Evolutionary conservation across 2,329 filamentous ascomycete species (phyloP).

Genomic region (Myriosclerotinia curreyana): DNA sequence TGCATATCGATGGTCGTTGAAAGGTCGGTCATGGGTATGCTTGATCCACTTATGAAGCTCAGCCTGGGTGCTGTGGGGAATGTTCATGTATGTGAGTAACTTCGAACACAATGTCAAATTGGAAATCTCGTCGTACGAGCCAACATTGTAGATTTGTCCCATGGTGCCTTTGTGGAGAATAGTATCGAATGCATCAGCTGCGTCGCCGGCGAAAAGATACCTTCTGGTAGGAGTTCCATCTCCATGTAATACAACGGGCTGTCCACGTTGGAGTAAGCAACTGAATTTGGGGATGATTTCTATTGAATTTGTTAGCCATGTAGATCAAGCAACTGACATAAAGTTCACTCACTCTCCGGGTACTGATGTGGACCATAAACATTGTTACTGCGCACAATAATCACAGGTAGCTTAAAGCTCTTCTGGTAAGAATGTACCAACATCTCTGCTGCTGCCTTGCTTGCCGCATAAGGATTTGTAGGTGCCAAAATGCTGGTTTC

Average conservation of each 20-base stretch:
- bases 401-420: conserved; percentile 75
- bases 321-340: neutral
- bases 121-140: conserved; percentile 73
- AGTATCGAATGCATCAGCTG: conserved; percentile 78
- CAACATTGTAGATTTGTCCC: conserved; percentile 79
- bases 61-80: conserved; percentile 49
- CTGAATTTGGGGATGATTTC: conserved; percentile 84
- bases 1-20: conserved; percentile 72
- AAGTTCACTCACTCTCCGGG: conserved; percentile 64
- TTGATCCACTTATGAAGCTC: conserved; percentile 64
- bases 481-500: conserved; percentile 74
- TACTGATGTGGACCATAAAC: conserved; percentile 84
- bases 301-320: conserved; percentile 40
- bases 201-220: conserved; percentile 77
- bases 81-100: conserved; percentile 61
- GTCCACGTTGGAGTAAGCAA: conserved; percentile 63
- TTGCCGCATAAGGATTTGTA: conserved; percentile 78
- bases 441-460: conserved; percentile 81
- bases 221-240: conserved; percentile 71
- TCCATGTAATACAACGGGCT: conserved; percentile 71
- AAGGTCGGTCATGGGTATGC: conserved; percentile 74
- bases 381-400: conserved; percentile 80
- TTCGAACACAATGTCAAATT: conserved; percentile 67
- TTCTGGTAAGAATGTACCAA: conserved; percentile 83
- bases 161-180: conserved; percentile 74